These are phyloP conservation scores for Xylaria sp. DNA, from an alignment of 2,329 filamentous ascomycete genomes.

Conservation along the genomic window DNA sequence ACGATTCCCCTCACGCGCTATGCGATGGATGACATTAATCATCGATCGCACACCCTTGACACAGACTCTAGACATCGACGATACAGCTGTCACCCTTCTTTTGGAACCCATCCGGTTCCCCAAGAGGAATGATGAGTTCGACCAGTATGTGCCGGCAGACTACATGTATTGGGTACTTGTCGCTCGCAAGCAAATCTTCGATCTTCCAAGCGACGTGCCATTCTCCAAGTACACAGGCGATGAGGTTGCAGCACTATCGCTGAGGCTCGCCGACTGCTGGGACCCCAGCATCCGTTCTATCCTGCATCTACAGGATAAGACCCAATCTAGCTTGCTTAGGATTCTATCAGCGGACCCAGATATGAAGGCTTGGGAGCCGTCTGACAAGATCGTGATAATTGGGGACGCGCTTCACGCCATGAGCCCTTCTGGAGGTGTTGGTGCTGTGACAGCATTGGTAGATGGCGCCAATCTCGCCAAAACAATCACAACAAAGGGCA, in stretches of 20 bases:
- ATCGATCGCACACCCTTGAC: conserved; percentile 26
- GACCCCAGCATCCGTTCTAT: conserved; percentile 28
- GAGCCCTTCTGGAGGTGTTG: conserved; percentile 38
- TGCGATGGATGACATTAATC: conserved; percentile 20
- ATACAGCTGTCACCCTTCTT: conserved; percentile 43
- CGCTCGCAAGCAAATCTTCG: conserved; percentile 19
- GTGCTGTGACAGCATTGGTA: conserved; percentile 40
- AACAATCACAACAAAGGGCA: conserved; percentile 13
- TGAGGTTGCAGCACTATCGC: conserved; percentile 18
- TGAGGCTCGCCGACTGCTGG: conserved; percentile 31
- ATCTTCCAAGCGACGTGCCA: conserved; percentile 5
- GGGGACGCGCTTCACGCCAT: conserved; percentile 31
- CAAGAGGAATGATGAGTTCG: conserved; percentile 5
- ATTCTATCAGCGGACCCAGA: conserved; percentile 23
- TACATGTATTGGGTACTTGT: conserved; percentile 53
- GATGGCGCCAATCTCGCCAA: conserved; percentile 29
- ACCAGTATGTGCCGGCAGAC: conserved; percentile 41
- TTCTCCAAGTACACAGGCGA: conserved; percentile 26
- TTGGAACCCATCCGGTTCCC: conserved; percentile 33
- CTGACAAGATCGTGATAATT: conserved; percentile 26
- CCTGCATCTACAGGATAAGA: conserved; percentile 27
- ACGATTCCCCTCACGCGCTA: conserved; percentile 28
- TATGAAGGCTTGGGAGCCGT: conserved; percentile 23
- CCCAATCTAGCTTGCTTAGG: conserved; percentile 12
- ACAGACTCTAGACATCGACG: conserved; percentile 16